These are phyloP conservation scores for Camellia oleifera DNA, from an alignment of 179 eudicot genomes.

Conservation along the genomic window DNA sequence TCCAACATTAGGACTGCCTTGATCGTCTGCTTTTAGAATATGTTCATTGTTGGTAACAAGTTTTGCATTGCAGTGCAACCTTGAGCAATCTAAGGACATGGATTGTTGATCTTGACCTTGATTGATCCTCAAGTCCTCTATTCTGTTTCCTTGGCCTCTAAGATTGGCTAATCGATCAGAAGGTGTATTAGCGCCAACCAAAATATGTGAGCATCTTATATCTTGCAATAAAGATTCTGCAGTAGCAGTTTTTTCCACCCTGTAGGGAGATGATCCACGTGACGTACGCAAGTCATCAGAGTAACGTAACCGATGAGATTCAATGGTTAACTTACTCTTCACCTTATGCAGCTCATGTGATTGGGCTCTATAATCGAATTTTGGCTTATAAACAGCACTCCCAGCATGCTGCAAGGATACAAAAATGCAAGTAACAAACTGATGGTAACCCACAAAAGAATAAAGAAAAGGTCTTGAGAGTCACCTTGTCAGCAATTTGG, in stretches of 20 bases:
- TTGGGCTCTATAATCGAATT: constrained; percentile 23
- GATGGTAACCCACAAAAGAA: not conserved
- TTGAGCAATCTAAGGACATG: not conserved
- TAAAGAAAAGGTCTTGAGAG: not conserved
- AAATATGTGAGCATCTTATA: too few relatives aligned
- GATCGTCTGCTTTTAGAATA: constrained; percentile 26
- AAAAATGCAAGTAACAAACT: not conserved
- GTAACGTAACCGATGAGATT: constrained; percentile 21
- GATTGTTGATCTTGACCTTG: constrained; percentile 13
- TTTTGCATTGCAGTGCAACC: constrained; percentile 18
- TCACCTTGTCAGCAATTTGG: constrained; percentile 51
- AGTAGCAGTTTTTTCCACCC: not conserved
- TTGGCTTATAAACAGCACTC: constrained; percentile 25
- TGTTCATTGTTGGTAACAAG: constrained; percentile 24
- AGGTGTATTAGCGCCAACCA: constrained; percentile 10
- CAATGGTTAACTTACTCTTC: constrained; percentile 15
- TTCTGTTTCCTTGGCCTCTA: not conserved
- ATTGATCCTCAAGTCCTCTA: not conserved
- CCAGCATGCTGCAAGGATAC: constrained; percentile 27
- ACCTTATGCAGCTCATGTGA: constrained; percentile 31
- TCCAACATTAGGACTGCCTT: constrained; percentile 10
- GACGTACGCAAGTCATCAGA: constrained; percentile 28
- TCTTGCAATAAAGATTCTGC: not conserved
- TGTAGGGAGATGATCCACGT: constrained; percentile 51
- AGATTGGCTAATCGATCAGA: not conserved